Evolutionary conservation across 306 rosid genomes (phyloP).

Genomic region (Glycine latifolia): DNA sequence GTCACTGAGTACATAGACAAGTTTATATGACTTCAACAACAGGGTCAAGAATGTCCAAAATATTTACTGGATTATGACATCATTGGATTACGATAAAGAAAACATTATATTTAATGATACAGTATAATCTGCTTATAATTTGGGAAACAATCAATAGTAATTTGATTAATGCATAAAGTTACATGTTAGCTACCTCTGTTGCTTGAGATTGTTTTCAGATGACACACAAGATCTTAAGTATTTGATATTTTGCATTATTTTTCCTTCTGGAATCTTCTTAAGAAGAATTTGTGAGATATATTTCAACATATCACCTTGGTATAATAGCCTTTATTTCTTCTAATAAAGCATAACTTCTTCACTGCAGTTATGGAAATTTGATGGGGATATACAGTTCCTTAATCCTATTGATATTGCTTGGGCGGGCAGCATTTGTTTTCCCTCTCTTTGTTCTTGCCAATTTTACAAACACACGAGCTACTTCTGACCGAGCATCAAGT

Average conservation of each 20-base stretch:
- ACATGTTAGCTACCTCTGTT: background rate
- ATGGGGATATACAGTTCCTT: conserved; percentile 63
- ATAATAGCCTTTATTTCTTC: background rate
- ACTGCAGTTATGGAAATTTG: conserved; percentile 65
- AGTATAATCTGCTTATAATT: background rate
- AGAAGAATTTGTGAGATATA: conserved; percentile 15
- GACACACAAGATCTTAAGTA: background rate
- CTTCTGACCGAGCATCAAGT: conserved; percentile 42
- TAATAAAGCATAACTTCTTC: conserved; percentile 30
- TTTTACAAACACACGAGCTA: conserved; percentile 57
- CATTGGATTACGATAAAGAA: background rate
- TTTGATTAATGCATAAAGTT: conserved; percentile 6
- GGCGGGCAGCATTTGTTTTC: conserved; percentile 87
- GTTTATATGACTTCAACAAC: background rate
- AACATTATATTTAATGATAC: background rate
- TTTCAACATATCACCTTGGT: conserved; percentile 25
- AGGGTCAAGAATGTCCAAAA: conserved; percentile 14
- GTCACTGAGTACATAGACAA: background rate
- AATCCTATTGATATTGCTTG: conserved; percentile 71
- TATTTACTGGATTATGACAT: background rate
- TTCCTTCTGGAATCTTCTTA: conserved; percentile 26
- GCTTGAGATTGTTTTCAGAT: background rate
- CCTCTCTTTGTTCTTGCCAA: conserved; percentile 81
- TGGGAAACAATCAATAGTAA: background rate
- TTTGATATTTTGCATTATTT: background rate